A percentile compares a stretch with the other conserved stretches of the same genome.
Evolutionary conservation across 2,329 filamentous ascomycete genomes (phyloP).

Genomic region (Sclerotiophoma versabilis): DNA sequence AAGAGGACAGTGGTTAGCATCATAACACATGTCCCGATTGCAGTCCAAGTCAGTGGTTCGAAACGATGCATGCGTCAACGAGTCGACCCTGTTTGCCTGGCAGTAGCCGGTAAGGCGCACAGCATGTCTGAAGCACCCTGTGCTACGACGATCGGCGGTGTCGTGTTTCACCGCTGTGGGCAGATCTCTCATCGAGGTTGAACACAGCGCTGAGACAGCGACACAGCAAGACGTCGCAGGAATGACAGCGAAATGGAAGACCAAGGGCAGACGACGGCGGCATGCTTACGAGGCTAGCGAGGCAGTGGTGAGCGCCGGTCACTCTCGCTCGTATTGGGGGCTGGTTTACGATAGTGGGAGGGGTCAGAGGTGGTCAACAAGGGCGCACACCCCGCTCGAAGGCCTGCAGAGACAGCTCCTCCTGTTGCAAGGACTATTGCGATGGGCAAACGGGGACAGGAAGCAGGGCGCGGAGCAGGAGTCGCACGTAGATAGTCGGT

Average conservation of each 20-base stretch:
- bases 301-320: not conserved
- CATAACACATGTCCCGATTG: not conserved
- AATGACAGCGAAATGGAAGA: not conserved
- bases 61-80: not conserved
- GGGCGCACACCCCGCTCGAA: not conserved
- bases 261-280: not conserved
- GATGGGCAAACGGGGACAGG: not conserved
- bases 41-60: not conserved
- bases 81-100: not conserved
- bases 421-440: not conserved
- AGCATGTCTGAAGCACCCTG: conserved; percentile 11
- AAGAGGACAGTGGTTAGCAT: not conserved
- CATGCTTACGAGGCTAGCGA: conserved; percentile 1
- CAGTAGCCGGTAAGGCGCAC: conserved; percentile 9
- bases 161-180: conserved; percentile 25
- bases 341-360: conserved; percentile 1
- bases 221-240: conserved; percentile 6
- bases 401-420: not conserved
- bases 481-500: conserved; percentile 9
- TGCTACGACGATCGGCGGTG: conserved; percentile 14
- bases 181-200: conserved; percentile 14
- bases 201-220: conserved; percentile 1
- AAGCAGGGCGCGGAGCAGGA: conserved; percentile 1
- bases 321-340: conserved; percentile 1
- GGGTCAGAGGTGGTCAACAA: not conserved